phyloP scores from a whole-genome alignment of 1,284 basidiomycete genomes.

The Ustilago xerochloae region DNA sequence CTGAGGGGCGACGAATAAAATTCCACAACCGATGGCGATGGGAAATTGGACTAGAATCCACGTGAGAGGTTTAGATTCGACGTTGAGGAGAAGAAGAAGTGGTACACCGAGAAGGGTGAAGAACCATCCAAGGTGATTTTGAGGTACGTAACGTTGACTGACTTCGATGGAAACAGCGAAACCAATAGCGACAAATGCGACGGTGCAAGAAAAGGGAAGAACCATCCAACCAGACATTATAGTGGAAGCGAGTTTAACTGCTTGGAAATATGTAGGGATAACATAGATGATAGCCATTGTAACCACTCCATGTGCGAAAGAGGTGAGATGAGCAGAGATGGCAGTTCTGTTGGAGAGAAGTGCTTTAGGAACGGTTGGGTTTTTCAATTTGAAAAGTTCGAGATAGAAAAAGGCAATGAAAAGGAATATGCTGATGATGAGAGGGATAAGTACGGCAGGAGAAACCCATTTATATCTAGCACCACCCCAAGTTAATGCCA shows the following conservation, averaged over 20 bases:
- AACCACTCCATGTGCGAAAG: constrained; percentile 33
- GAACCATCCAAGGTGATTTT: constrained; percentile 46
- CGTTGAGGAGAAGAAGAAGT: constrained; percentile 22
- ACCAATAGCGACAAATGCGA: constrained; percentile 32
- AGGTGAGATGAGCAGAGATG: constrained; percentile 21
- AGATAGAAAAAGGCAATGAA: constrained; percentile 34
- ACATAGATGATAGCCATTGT: constrained; percentile 50
- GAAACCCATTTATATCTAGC: constrained; percentile 26
- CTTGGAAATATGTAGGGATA: constrained; percentile 45
- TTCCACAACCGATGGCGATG: constrained; percentile 34
- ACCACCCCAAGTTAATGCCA: constrained; percentile 47
- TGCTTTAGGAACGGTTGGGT: constrained; percentile 28
- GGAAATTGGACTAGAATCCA: constrained; percentile 42
- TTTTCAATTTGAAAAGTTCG: constrained; percentile 25
- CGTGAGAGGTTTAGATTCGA: constrained; percentile 7
- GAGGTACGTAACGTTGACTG: constrained; percentile 25
- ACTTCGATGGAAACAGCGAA: constrained; percentile 38
- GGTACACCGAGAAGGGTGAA: constrained; percentile 40
- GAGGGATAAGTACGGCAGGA: constrained; percentile 23
- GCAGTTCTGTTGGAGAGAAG: constrained; percentile 30
- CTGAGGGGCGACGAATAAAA: constrained; percentile 44
- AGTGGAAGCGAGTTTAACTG: constrained; percentile 19
- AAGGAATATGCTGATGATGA: constrained; percentile 21
- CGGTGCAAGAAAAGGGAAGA: constrained; percentile 35
- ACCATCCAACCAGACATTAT: constrained; percentile 48